These are phyloP conservation scores for Coemansia erecta DNA, from an alignment of 192 early-diverging fungal genomes.

Conservation along the genomic window DNA sequence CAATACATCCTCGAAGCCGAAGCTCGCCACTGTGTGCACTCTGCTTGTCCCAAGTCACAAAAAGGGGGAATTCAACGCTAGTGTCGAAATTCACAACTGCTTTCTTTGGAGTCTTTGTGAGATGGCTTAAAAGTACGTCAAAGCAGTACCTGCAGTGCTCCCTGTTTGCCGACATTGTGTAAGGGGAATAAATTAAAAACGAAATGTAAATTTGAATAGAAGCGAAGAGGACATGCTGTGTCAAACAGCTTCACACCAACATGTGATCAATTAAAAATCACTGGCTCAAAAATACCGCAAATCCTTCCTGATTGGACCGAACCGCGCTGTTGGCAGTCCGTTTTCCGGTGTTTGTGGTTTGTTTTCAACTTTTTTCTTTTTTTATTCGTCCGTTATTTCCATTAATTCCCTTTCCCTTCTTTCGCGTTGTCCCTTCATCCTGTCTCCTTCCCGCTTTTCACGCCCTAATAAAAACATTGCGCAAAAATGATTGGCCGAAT, in stretches of 20 bases:
- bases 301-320: no score
- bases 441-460: background rate
- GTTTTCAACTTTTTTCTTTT: background rate
- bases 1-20: conserved; percentile 87
- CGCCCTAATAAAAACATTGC: no score
- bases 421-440: background rate
- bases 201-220: no score
- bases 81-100: conserved; percentile 18
- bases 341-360: background rate
- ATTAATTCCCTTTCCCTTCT: background rate
- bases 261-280: no score
- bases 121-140: conserved; percentile 64
- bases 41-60: conserved; percentile 45
- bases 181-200: no score
- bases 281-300: no score
- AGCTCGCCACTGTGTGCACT: conserved; percentile 25
- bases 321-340: background rate
- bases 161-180: conserved; percentile 22
- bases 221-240: no score
- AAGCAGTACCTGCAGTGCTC: conserved; percentile 83
- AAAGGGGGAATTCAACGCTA: conserved; percentile 55
- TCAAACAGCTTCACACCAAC: no score
- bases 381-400: background rate
- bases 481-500: background rate
- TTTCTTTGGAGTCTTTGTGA: conserved; percentile 45